Percentiles rank a stretch among this genome's conserved stretches.
Conservation (phyloP, 108 stramenopile species). For the Fragilaria radians region DNA sequence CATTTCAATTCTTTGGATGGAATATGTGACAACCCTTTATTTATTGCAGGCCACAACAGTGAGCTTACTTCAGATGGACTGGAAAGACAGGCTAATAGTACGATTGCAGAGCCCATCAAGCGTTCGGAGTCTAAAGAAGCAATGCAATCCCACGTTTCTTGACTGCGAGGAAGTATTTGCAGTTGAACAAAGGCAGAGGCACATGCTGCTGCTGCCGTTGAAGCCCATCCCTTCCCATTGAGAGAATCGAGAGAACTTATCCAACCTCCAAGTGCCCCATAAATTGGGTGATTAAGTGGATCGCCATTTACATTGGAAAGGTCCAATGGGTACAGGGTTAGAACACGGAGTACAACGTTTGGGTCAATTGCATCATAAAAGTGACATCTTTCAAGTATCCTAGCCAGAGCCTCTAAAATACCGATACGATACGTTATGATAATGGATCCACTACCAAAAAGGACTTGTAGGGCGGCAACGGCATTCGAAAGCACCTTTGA, state of each 20-base stretch:
- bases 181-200: conserved; percentile 33
- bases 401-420: conserved; percentile 14
- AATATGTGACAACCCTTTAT: conserved; percentile 50
- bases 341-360: conserved; percentile 24
- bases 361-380: conserved; percentile 14
- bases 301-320: background rate
- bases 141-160: conserved; percentile 27
- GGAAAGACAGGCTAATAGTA: conserved; percentile 26
- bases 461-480: background rate
- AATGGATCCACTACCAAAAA: conserved; percentile 16
- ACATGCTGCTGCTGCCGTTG: conserved; percentile 26
- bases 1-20: conserved; percentile 18
- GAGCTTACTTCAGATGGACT: conserved; percentile 24
- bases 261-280: conserved; percentile 25
- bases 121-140: conserved; percentile 22
- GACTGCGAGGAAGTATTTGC: background rate
- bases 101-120: conserved; percentile 32
- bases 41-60: conserved; percentile 74
- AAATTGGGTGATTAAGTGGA: conserved; percentile 4
- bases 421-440: conserved; percentile 17
- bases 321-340: conserved; percentile 29
- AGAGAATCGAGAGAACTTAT: conserved; percentile 18
- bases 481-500: conserved; percentile 10
- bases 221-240: conserved; percentile 23
- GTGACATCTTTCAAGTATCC: conserved; percentile 10